Percentiles rank a stretch among this genome's conserved stretches.
phyloP scores from a whole-genome alignment of 2,329 filamentous ascomycete species.

The Didymellaceae sp. region DNA sequence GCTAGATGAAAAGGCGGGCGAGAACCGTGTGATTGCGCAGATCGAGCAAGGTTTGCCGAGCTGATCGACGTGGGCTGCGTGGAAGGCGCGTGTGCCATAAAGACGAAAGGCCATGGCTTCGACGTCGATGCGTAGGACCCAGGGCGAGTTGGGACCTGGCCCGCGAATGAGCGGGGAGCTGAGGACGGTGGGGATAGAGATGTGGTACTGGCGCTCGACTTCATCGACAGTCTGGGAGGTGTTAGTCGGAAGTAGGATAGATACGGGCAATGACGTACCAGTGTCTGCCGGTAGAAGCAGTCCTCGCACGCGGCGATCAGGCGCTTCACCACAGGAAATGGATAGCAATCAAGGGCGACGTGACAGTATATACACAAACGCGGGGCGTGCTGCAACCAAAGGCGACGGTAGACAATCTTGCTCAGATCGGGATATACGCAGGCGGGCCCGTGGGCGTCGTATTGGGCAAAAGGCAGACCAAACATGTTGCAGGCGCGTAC shows the following conservation, averaged over 20 bases:
- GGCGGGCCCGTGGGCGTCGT: slow-evolving; percentile 26
- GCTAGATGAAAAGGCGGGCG: neutral
- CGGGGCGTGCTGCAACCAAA: slow-evolving; percentile 42
- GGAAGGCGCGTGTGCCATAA: slow-evolving; percentile 40
- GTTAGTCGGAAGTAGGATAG: neutral
- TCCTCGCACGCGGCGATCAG: slow-evolving; percentile 32
- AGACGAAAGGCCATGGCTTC: slow-evolving; percentile 38
- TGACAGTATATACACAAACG: slow-evolving; percentile 38
- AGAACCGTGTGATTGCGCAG: slow-evolving; percentile 29
- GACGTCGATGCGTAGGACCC: slow-evolving; percentile 40
- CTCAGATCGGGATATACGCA: slow-evolving; percentile 37
- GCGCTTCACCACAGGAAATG: slow-evolving; percentile 26
- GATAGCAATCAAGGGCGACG: slow-evolving; percentile 32
- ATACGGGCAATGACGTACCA: slow-evolving; percentile 21
- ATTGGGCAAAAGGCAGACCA: slow-evolving; percentile 36
- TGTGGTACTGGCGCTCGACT: slow-evolving; percentile 39
- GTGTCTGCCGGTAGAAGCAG: slow-evolving; percentile 40
- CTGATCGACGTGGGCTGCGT: slow-evolving; percentile 30
- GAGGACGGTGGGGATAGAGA: slow-evolving; percentile 23
- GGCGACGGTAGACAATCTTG: slow-evolving; percentile 36
- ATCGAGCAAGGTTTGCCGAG: slow-evolving; percentile 33
- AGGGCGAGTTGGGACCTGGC: slow-evolving; percentile 19
- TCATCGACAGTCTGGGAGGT: slow-evolving; percentile 31
- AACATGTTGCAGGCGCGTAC: slow-evolving; percentile 38
- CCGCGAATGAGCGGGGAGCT: slow-evolving; percentile 27